Percentiles rank a stretch among this genome's conserved stretches.
Conservation (phyloP, 495 filamentous ascomycete species). For the Hypoxylon trugodes region DNA sequence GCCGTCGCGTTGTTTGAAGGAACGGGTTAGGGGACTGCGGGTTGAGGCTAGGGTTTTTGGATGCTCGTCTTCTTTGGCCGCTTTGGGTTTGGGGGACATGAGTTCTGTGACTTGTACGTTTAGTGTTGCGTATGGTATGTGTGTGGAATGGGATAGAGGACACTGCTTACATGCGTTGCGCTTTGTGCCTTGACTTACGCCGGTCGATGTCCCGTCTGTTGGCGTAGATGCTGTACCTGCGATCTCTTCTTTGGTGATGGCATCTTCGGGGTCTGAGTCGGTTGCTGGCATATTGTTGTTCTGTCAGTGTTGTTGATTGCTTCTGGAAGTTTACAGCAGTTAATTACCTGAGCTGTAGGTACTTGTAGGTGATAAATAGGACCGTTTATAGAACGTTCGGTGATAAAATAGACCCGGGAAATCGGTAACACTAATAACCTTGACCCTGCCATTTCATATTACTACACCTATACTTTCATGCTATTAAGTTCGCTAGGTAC, state of each 20-base stretch:
- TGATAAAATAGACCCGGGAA: constrained; percentile 36
- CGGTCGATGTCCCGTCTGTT: neutral
- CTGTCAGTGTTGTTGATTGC: neutral
- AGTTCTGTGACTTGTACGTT: constrained; percentile 66
- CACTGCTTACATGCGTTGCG: constrained; percentile 43
- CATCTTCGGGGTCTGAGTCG: constrained; percentile 41
- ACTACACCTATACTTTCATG: constrained; percentile 1
- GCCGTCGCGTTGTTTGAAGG: constrained; percentile 63
- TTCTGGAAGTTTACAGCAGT: no score
- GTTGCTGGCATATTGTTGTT: constrained; percentile 27
- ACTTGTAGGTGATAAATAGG: constrained; percentile 11
- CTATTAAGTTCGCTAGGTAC: neutral
- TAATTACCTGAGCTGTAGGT: neutral
- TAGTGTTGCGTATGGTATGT: neutral
- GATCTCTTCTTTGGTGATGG: constrained; percentile 44
- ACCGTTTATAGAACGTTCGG: constrained; percentile 8
- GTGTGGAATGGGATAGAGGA: neutral
- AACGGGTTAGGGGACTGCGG: constrained; percentile 24
- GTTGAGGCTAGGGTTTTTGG: constrained; percentile 44
- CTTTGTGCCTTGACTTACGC: constrained; percentile 31
- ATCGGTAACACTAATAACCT: neutral
- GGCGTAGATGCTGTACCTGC: constrained; percentile 33
- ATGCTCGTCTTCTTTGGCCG: constrained; percentile 41
- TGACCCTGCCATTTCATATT: constrained; percentile 23
- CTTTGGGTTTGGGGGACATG: constrained; percentile 67